Evolutionary conservation across 805 yeast genomes (phyloP), one percentile per base, ranked within the genome.

Genomic region (Lachancea mirantina): DNA sequence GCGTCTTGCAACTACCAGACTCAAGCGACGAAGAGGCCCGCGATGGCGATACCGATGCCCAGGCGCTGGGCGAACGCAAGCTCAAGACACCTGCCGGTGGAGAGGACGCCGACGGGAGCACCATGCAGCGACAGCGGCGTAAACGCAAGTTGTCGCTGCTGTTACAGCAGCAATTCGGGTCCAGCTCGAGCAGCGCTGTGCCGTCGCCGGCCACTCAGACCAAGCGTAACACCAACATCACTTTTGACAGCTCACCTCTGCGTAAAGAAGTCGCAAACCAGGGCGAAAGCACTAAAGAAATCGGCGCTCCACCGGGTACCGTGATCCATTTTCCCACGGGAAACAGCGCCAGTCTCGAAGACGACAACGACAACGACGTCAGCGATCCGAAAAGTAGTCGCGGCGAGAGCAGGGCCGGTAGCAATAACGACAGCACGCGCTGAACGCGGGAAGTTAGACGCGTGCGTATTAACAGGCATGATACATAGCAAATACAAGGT

Each of bases 141-240:
- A 52, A 52, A 34, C 44, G 60, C 23, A 57, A 57, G 30, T 47
- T 52, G 3, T 57, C 62, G 23, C 23, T 57, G 19, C 36, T 49
- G 15, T 30, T 57, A 25, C 60, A 55, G 33, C 59, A 52, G 35
- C 52, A 54, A 28, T 57, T 49, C 34, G 59, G 51, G 5, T 54
- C 59, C 4, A 51, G 56, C 32, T 53, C 59, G 8, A 49, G 54
- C 24, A 46, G 44, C 14, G 28, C 49, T 16, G 32, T 23, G 17
- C 54, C 55, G 8, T 50, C 57, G 4, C 56, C 55, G n/a, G 18
- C 14, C 8, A 28, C 32, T 13, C 30, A 16, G 19, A 15, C 17
- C n/a, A 27, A 19, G 29, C 40, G 18, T 14, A 42, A 16, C 18
- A 28, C 24, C 19, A 28, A 31, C 14, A 17, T 32, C 7, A 30